Conservation (phyloP, 2,329 filamentous ascomycete species). For the Beauveria sp. region DNA sequence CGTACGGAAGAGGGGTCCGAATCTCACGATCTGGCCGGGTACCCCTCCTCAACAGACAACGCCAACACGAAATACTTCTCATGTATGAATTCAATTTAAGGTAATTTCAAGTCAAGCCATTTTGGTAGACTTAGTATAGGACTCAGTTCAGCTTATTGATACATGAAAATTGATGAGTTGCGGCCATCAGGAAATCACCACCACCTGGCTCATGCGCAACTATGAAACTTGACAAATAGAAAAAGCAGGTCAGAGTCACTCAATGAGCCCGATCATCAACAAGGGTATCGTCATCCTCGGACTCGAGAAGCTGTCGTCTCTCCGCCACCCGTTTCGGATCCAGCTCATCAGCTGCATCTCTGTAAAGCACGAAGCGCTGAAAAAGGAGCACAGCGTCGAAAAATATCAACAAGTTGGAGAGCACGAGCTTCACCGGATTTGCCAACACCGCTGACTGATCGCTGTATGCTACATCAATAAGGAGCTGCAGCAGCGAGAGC, state of each 20-base stretch:
- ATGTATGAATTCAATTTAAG: too few relatives aligned
- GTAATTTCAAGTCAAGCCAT: too few relatives aligned
- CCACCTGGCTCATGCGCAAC: too few relatives aligned
- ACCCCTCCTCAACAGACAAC: background rate
- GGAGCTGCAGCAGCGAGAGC: background rate
- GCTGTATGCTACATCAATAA: background rate
- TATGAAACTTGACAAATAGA: too few relatives aligned
- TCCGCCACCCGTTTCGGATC: background rate
- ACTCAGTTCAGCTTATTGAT: too few relatives aligned
- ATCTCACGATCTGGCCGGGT: background rate
- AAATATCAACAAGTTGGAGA: background rate
- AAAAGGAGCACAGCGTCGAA: background rate
- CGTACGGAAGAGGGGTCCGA: background rate
- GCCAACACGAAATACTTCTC: too few relatives aligned
- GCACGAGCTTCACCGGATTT: background rate
- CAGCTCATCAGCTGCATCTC: background rate
- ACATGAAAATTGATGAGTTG: too few relatives aligned
- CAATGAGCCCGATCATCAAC: background rate
- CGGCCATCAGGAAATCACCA: too few relatives aligned
- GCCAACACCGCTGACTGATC: background rate
- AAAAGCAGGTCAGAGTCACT: background rate
- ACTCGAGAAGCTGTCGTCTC: background rate
- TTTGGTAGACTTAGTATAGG: too few relatives aligned
- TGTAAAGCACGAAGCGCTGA: background rate
- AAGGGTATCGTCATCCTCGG: background rate